These are phyloP conservation scores for Ramalina intermedia DNA, from an alignment of 495 filamentous ascomycete species.

Conservation along the genomic window DNA sequence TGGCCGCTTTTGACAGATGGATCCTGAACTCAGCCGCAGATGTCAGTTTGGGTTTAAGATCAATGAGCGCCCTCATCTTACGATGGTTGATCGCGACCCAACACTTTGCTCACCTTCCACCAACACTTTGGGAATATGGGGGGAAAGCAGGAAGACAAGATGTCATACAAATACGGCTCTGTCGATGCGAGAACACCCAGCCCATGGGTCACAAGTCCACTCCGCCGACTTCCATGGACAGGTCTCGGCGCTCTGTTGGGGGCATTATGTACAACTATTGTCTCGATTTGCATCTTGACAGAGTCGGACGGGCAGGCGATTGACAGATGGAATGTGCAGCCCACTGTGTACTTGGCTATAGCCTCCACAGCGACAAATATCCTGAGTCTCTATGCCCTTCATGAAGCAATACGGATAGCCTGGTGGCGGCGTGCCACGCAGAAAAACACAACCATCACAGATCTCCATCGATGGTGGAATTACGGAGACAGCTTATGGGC, in stretches of 20 bases:
- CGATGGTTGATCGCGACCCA: too few species aligned
- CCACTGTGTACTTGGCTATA: neutral
- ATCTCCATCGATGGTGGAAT: slow-evolving; percentile 7
- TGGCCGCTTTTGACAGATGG: too few species aligned
- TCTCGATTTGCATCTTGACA: neutral
- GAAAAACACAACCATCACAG: neutral
- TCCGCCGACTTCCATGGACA: neutral
- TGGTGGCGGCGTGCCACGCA: slow-evolving; percentile 9
- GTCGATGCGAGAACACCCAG: neutral
- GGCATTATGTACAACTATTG: neutral
- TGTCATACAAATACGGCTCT: too few species aligned
- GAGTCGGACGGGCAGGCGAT: neutral
- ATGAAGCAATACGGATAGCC: slow-evolving; percentile 4
- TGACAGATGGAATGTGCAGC: neutral
- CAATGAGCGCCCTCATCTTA: too few species aligned
- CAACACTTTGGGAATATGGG: too few species aligned
- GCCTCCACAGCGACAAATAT: slow-evolving; percentile 3
- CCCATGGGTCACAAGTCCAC: neutral
- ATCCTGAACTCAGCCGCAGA: too few species aligned
- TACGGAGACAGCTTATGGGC: slow-evolving; percentile 2
- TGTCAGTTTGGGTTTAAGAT: too few species aligned
- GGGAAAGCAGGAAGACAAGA: too few species aligned
- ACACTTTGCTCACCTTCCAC: too few species aligned
- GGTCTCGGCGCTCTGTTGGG: neutral
- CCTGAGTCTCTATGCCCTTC: slow-evolving; percentile 3